Conservation (phyloP, 768 basidiomycete species). For the Termitomyces sp. region DNA sequence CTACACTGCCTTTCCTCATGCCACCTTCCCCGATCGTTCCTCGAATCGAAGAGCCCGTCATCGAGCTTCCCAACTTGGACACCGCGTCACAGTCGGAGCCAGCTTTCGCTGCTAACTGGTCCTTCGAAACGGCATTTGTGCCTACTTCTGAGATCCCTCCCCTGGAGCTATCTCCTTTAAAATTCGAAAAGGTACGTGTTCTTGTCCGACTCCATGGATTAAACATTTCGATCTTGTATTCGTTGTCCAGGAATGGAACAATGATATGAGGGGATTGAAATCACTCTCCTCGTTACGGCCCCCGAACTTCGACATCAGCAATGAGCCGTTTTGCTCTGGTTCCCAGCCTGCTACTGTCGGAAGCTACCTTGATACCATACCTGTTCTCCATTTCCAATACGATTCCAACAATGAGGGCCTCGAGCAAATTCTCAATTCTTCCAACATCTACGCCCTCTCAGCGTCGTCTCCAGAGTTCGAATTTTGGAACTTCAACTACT, state of each 20-base stretch:
- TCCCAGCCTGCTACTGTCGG: not conserved
- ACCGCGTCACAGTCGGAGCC: not conserved
- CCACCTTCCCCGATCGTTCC: not conserved
- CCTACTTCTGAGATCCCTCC: slow-evolving; percentile 18
- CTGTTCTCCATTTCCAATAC: not conserved
- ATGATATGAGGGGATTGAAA: not conserved
- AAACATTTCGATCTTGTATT: not conserved
- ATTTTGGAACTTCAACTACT: not conserved
- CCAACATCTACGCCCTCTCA: not conserved
- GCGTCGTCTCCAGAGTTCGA: not conserved
- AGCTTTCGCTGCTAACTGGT: not conserved
- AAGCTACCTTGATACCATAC: slow-evolving; percentile 3
- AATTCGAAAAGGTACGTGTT: slow-evolving; percentile 11
- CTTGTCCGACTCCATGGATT: not conserved
- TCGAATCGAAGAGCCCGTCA: not conserved
- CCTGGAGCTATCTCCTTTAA: slow-evolving; percentile 14
- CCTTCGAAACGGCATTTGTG: slow-evolving; percentile 10
- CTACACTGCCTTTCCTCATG: not conserved
- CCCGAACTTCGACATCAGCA: slow-evolving; percentile 13
- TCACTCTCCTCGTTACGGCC: slow-evolving; percentile 5
- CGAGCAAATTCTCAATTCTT: not conserved
- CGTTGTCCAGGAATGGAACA: slow-evolving; percentile 1
- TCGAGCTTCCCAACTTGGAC: not conserved
- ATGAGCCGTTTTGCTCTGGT: slow-evolving; percentile 13
- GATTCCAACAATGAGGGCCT: not conserved